These are phyloP conservation scores for Anethum foeniculum DNA, from an alignment of 140 eudicot species.

Conservation along the genomic window DNA sequence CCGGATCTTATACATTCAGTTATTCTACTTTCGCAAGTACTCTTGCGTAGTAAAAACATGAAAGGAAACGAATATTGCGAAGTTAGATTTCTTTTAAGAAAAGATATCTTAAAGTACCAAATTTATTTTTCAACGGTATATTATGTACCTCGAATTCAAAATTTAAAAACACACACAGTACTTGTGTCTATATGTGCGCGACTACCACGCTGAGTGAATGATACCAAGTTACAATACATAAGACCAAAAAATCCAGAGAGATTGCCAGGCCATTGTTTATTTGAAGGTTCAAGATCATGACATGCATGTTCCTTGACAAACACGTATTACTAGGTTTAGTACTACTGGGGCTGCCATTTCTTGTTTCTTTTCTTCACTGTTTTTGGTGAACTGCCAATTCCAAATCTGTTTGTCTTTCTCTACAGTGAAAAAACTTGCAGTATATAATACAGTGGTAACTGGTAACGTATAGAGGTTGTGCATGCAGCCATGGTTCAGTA, in stretches of 20 bases:
- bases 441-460: conserved; percentile 5
- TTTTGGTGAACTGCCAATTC: not conserved
- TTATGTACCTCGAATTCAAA: not conserved
- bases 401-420: conserved; percentile 7
- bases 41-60: not conserved
- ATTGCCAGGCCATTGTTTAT: not conserved
- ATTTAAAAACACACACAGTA: not conserved
- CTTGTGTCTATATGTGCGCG: not conserved
- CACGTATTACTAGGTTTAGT: conserved; percentile 9
- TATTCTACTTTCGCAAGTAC: not conserved
- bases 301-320: conserved; percentile 4
- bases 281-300: not conserved
- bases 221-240: not conserved
- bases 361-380: not conserved
- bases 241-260: not conserved
- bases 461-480: not conserved
- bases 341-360: not conserved
- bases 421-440: conserved; percentile 5
- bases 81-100: too few relatives aligned
- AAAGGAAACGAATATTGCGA: not conserved
- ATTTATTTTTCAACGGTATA: not conserved
- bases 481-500: not conserved
- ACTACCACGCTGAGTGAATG: not conserved
- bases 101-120: not conserved
- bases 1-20: not conserved